These are phyloP conservation scores for Castanopsis chinensis DNA, from an alignment of 306 rosid genomes.

Conservation along the genomic window DNA sequence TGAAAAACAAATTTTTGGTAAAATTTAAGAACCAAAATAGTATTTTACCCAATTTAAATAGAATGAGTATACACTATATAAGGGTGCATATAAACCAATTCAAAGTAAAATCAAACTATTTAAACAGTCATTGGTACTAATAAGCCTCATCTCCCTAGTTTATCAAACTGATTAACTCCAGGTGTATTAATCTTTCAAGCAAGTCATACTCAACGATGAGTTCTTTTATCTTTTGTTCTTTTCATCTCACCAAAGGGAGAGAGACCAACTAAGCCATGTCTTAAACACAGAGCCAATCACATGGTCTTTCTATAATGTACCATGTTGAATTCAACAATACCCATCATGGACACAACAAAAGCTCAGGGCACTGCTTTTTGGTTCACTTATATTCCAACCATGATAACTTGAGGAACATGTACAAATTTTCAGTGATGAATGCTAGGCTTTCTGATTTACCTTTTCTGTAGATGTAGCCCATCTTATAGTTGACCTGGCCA, in stretches of 20 bases:
- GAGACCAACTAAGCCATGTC: not conserved
- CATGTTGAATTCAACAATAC: not conserved
- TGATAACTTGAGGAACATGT: not conserved
- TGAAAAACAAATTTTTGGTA: no score
- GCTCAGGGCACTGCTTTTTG: not conserved
- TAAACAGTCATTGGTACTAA: not conserved
- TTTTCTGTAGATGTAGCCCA: conserved; percentile 41
- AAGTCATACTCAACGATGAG: not conserved
- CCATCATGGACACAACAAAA: not conserved
- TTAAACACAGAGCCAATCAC: no score
- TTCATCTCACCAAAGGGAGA: not conserved
- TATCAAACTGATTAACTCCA: not conserved
- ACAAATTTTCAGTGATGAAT: not conserved
- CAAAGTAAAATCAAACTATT: not conserved
- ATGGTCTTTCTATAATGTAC: not conserved
- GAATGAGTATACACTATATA: not conserved
- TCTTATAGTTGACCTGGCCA: conserved; percentile 46
- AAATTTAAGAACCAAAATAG: no score
- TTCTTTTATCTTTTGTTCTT: not conserved
- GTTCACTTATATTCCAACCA: not conserved
- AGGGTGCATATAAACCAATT: not conserved
- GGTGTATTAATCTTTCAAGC: not conserved
- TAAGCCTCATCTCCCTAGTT: not conserved
- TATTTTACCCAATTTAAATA: not conserved
- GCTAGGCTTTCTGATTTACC: conserved; percentile 19